These are phyloP conservation scores for Ustilago loliicola DNA, from an alignment of 1,284 basidiomycete species.

Conservation along the genomic window DNA sequence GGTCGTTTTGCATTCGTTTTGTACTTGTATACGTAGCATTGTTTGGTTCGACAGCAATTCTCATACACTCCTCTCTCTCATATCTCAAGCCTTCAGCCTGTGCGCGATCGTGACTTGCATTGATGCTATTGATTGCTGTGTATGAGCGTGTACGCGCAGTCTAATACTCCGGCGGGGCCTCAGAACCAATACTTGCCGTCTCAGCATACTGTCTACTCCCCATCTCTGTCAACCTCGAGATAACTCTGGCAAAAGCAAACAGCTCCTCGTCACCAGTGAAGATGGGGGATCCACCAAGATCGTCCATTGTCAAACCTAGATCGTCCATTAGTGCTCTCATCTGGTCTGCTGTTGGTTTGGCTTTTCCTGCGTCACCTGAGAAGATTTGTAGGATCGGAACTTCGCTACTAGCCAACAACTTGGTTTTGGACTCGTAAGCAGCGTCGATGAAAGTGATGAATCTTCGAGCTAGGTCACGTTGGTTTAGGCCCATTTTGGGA, in stretches of 20 bases:
- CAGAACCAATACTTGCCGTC: conserved; percentile 15
- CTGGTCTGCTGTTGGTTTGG: conserved; percentile 56
- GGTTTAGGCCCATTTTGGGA: conserved; percentile 84
- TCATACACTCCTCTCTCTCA: conserved; percentile 10
- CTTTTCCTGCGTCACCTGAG: conserved; percentile 45
- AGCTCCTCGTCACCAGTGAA: conserved; percentile 69
- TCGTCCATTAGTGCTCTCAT: conserved; percentile 69
- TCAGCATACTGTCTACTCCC: conserved; percentile 60
- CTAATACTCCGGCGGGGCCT: conserved; percentile 44
- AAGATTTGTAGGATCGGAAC: conserved; percentile 68
- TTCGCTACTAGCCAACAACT: conserved; percentile 59
- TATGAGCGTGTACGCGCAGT: not conserved
- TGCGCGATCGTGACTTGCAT: not conserved
- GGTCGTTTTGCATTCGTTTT: conserved; percentile 2
- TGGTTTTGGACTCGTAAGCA: conserved; percentile 71
- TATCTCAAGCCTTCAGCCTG: not conserved
- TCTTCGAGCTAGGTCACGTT: conserved; percentile 87
- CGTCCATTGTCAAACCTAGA: conserved; percentile 64
- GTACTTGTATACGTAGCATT: conserved; percentile 9
- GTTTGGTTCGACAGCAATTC: not conserved
- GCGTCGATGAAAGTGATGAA: conserved; percentile 99
- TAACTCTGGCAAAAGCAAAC: conserved; percentile 69
- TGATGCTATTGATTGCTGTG: not conserved
- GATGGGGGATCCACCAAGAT: conserved; percentile 67
- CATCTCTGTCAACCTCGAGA: conserved; percentile 69